A percentile compares a stretch with the other conserved stretches of the same genome.
Conservation (phyloP, 2,329 filamentous ascomycete genomes). For the Paecilomyces fulvus region DNA sequence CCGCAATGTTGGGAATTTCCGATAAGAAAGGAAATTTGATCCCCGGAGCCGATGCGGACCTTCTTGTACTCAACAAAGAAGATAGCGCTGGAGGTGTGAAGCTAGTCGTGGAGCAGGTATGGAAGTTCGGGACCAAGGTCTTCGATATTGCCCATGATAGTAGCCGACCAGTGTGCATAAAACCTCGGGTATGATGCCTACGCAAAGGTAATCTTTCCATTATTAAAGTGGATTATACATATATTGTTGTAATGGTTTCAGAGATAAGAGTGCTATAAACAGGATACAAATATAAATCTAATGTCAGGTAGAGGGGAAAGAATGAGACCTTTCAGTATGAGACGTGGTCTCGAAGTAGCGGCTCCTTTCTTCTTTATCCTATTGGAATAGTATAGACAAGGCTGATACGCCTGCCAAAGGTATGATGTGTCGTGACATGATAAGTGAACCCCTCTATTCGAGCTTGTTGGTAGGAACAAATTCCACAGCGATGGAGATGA, state of each 20-base stretch:
- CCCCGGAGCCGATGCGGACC: background rate
- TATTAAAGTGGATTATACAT: too few relatives aligned
- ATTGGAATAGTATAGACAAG: background rate
- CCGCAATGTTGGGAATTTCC: slow-evolving; percentile 61
- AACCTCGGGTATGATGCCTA: background rate
- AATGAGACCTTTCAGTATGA: background rate
- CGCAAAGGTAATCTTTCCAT: background rate
- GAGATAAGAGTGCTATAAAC: background rate
- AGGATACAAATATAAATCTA: background rate
- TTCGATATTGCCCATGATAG: slow-evolving; percentile 10
- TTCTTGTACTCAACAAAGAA: background rate
- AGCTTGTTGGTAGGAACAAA: background rate
- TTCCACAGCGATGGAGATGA: background rate
- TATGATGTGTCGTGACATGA: background rate
- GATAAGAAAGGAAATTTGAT: background rate
- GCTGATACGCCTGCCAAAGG: background rate
- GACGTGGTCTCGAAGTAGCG: background rate
- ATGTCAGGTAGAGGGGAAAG: background rate
- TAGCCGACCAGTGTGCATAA: background rate
- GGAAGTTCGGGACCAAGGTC: slow-evolving; percentile 64
- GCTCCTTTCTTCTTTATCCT: background rate
- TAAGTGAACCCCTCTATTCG: background rate
- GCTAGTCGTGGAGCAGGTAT: slow-evolving; percentile 64
- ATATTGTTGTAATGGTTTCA: background rate
- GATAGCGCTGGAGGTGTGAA: background rate